These are phyloP conservation scores for Gonapodya sp. DNA, from an alignment of 192 early-diverging fungal genomes.

Conservation along the genomic window DNA sequence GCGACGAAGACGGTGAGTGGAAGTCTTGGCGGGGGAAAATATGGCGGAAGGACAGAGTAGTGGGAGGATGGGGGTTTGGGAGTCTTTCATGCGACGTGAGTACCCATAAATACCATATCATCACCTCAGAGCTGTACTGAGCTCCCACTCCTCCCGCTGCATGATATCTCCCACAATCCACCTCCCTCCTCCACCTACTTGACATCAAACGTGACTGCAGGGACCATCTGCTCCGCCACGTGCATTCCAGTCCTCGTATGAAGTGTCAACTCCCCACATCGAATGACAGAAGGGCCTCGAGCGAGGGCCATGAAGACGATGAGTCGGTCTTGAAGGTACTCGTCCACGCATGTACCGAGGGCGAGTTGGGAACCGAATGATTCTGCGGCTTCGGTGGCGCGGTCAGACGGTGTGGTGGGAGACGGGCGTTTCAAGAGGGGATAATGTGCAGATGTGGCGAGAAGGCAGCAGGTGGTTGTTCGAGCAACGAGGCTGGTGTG, in stretches of 20 bases:
- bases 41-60: no score
- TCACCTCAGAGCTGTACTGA: neutral
- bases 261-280: neutral
- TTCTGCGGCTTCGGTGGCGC: neutral
- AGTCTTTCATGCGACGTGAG: no score
- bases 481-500: neutral
- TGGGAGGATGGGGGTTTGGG: no score
- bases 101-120: neutral
- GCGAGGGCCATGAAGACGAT: neutral
- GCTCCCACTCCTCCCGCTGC: neutral
- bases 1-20: no score
- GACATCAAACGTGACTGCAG: neutral
- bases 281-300: neutral
- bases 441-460: neutral
- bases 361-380: neutral
- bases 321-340: conserved; percentile 11
- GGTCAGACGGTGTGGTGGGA: neutral
- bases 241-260: conserved; percentile 1
- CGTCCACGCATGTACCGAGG: conserved; percentile 1
- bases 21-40: no score
- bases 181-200: neutral
- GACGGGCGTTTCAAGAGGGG: neutral
- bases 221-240: neutral
- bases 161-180: neutral
- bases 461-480: neutral